Conservation (phyloP, 1,284 basidiomycete species). For the Paramarasmius palmivorus region DNA sequence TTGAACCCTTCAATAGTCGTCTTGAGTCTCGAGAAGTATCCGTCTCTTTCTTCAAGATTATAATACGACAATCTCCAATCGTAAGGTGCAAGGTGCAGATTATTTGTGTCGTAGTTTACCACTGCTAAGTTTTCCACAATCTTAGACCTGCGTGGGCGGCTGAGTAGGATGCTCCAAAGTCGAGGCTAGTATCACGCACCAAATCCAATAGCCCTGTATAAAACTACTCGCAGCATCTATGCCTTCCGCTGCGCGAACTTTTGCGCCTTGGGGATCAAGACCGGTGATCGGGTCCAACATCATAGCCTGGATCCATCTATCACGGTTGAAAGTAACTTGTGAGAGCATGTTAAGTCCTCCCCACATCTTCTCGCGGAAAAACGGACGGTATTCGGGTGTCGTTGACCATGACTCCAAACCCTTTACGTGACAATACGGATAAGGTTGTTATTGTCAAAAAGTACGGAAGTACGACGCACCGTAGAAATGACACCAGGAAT, state of each 20-base stretch:
- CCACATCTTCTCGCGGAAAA: conserved; percentile 88
- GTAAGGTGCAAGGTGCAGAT: conserved; percentile 84
- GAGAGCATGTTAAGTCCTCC: conserved; percentile 86
- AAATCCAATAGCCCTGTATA: conserved; percentile 95
- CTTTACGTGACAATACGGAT: conserved; percentile 36
- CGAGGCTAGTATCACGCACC: conserved; percentile 44
- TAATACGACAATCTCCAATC: conserved; percentile 92
- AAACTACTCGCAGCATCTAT: conserved; percentile 91
- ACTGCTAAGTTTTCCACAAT: conserved; percentile 93
- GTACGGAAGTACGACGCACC: conserved; percentile 36
- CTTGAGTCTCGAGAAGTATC: conserved; percentile 91
- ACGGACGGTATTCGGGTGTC: conserved; percentile 70
- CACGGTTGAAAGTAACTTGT: conserved; percentile 75
- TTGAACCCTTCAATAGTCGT: conserved; percentile 82
- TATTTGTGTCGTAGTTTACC: conserved; percentile 90
- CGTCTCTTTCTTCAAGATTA: conserved; percentile 91
- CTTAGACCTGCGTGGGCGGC: conserved; percentile 62
- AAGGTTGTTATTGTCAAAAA: background rate
- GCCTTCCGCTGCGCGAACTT: conserved; percentile 90
- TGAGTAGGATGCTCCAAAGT: background rate
- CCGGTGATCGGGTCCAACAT: conserved; percentile 92
- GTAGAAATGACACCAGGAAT: conserved; percentile 83
- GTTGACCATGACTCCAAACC: conserved; percentile 88
- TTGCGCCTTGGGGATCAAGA: conserved; percentile 87
- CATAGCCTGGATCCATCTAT: conserved; percentile 88